Conservation (phyloP, 2,329 filamentous ascomycete species). For the Hypomyces rosellus region DNA sequence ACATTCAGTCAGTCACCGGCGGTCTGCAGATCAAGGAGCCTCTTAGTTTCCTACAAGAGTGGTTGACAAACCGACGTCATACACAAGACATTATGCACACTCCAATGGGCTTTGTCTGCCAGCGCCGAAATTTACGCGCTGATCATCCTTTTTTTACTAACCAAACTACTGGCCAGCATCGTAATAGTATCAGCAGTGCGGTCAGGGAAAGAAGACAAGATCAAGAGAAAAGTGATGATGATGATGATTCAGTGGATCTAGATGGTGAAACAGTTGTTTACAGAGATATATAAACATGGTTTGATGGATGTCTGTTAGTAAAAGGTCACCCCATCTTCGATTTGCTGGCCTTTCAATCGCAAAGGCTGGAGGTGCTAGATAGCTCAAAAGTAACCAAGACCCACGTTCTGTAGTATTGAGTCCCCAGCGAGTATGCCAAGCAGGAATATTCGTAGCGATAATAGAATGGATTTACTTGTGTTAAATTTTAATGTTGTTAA, state of each 20-base stretch:
- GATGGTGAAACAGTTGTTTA: too few relatives aligned
- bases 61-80: conserved; percentile 46
- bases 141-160: conserved; percentile 46
- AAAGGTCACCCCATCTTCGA: too few relatives aligned
- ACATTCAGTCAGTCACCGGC: not conserved
- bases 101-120: conserved; percentile 49
- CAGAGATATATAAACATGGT: too few relatives aligned
- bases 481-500: too few relatives aligned
- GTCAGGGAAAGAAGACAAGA: not conserved
- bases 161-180: not conserved
- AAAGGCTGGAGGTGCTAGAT: too few relatives aligned
- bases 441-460: too few relatives aligned
- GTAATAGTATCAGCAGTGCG: not conserved
- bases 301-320: too few relatives aligned
- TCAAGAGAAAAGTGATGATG: not conserved
- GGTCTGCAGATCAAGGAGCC: conserved; percentile 21
- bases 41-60: conserved; percentile 46
- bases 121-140: conserved; percentile 37
- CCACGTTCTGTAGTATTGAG: too few relatives aligned
- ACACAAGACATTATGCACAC: conserved; percentile 51
- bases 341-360: too few relatives aligned
- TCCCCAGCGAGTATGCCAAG: too few relatives aligned
- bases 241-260: not conserved
- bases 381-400: too few relatives aligned
- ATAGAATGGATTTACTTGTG: too few relatives aligned